Evolutionary conservation across 2,329 filamentous ascomycete species (phyloP).

Genomic region (Alternaria hordeiaustralica): DNA sequence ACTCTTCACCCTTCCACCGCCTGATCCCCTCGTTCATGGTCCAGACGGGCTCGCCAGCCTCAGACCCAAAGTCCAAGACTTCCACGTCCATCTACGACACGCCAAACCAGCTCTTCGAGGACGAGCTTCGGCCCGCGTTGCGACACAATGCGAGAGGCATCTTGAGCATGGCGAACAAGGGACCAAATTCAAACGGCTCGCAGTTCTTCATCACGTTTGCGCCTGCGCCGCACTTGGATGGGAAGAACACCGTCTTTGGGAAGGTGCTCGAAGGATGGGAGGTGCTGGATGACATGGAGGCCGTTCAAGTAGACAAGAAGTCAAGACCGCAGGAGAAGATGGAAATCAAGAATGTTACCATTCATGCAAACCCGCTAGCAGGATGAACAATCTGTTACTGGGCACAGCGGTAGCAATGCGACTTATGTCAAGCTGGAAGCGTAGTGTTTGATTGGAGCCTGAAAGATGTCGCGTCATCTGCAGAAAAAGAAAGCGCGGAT

Average conservation of each 20-base stretch:
- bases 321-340: slow-evolving; percentile 71
- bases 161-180: slow-evolving; percentile 81
- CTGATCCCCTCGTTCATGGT: slow-evolving; percentile 82
- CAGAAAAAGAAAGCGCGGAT: neutral
- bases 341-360: slow-evolving; percentile 71
- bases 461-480: neutral
- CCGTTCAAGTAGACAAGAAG: slow-evolving; percentile 77
- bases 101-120: slow-evolving; percentile 66
- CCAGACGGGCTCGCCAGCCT: slow-evolving; percentile 70
- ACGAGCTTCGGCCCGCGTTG: slow-evolving; percentile 77
- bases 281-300: slow-evolving; percentile 75
- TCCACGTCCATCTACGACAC: slow-evolving; percentile 73
- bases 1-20: slow-evolving; percentile 77
- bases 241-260: slow-evolving; percentile 84
- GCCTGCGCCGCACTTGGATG: slow-evolving; percentile 80
- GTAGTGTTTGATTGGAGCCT: neutral
- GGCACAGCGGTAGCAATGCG: slow-evolving; percentile 40
- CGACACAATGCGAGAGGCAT: slow-evolving; percentile 73
- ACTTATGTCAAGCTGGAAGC: neutral
- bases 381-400: slow-evolving; percentile 31
- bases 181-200: slow-evolving; percentile 73
- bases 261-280: slow-evolving; percentile 67
- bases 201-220: slow-evolving; percentile 85
- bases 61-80: slow-evolving; percentile 63
- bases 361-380: slow-evolving; percentile 82